Percentiles rank a stretch among this genome's conserved stretches.
These are phyloP conservation scores for Metschnikowia bowlesiae DNA, from an alignment of 805 yeast species.

Conservation along the genomic window DNA sequence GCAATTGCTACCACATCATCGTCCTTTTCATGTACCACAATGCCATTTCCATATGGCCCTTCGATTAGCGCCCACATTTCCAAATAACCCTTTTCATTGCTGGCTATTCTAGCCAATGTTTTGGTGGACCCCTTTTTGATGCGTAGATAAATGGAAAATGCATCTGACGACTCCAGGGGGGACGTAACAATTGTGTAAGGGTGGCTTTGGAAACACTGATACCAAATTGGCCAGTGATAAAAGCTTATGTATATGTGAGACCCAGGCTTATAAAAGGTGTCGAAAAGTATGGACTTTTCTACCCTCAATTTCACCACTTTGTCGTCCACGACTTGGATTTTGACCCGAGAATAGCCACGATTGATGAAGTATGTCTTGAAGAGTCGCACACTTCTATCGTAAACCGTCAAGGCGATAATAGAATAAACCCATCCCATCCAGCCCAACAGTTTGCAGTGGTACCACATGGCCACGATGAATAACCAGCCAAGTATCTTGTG, in stretches of 20 bases:
- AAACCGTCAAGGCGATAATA: slow-evolving; percentile 13
- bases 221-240: slow-evolving; percentile 18
- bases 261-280: slow-evolving; percentile 15
- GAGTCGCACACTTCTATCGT: slow-evolving; percentile 12
- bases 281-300: slow-evolving; percentile 12
- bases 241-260: slow-evolving; percentile 14
- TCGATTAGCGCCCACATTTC: slow-evolving; percentile 17
- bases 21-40: slow-evolving; percentile 4
- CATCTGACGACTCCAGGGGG: slow-evolving; percentile 11
- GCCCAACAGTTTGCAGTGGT: slow-evolving; percentile 15
- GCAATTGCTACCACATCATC: slow-evolving; percentile 16
- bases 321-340: slow-evolving; percentile 9
- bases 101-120: slow-evolving; percentile 7
- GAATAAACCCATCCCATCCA: slow-evolving; percentile 21
- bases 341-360: slow-evolving; percentile 12
- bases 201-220: slow-evolving; percentile 17
- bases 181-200: slow-evolving; percentile 16
- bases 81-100: slow-evolving; percentile 13
- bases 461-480: slow-evolving; percentile 19
- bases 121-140: slow-evolving; percentile 16
- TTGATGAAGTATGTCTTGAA: slow-evolving; percentile 14
- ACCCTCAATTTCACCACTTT: slow-evolving; percentile 13
- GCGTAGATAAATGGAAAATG: slow-evolving; percentile 14
- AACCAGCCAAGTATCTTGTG: slow-evolving; percentile 17
- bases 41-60: slow-evolving; percentile 18